Base-by-base conservation (phyloP, 1,139 yeast species). In the Hemisphaericaspora xylofermentans region DNA sequence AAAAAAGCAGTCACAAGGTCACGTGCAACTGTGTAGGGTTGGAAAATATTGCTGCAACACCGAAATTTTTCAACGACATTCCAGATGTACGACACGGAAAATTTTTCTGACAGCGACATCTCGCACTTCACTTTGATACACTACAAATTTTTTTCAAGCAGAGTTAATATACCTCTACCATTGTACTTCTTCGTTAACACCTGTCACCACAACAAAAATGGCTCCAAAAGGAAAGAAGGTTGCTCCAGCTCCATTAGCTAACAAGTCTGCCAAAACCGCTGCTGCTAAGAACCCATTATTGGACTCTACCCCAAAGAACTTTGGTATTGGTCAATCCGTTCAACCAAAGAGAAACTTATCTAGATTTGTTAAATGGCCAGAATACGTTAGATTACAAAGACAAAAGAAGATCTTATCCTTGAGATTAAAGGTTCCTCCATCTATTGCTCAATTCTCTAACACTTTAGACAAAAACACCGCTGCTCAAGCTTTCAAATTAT, bases 291-390 rank as follows among this genome's bases (percentile, higher is more conserved):
- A 68, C 67, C 76, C 77, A 35, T 64, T 72, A 56, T 67, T 57
- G 28, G 94, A 86, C 70, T 73, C 95, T 54, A 79, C 89, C 54
- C 95, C 97, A 73, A 86, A 85, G 78, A 85, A 82, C 80, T 91
- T 85, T 65, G 98, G 98, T 76, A 84, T 93, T 64, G 98, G 98
- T 65, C 97, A 88, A 79, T 76, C 82, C 56, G 66, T 89, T 58
- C 97, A 91, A 74, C 96, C 96, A 77, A 88, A 84, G 81, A 84
- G 94, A 78, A 86, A 91, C 87, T 82, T 91, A 66, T 76, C 94
- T 54, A 88, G 97, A 76, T 89, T 86, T 70, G 97, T 91, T 66
- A 91, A 86, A 76, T 91, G 98, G 97, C 98, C 98, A 69, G 93
- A 85, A 75, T 88, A 88, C 72, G 94, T 89, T 59, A 88, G 95